Percentiles rank a stretch among this genome's conserved stretches.
phyloP scores from a whole-genome alignment of 2,329 filamentous ascomycete species.

The Aspergillus sclerotialis region DNA sequence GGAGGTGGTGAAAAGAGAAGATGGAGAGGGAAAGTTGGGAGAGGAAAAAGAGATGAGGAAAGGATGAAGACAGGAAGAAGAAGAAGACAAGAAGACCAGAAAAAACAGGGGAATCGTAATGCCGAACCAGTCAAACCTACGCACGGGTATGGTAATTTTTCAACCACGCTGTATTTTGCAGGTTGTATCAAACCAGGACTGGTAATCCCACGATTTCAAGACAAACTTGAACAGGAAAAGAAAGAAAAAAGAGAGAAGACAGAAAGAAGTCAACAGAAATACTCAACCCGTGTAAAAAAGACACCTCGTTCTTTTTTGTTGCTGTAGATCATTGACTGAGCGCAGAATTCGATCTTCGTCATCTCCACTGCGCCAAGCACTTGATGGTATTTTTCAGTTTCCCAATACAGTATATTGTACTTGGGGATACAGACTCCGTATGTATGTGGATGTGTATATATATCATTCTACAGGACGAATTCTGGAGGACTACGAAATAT shows the following conservation, averaged over 20 bases:
- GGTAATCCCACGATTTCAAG: background rate
- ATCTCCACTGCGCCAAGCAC: too few species aligned
- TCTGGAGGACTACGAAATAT: too few species aligned
- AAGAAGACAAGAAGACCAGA: slow-evolving; percentile 9
- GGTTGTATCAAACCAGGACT: too few species aligned
- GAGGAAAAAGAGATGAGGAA: slow-evolving; percentile 2
- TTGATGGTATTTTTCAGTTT: too few species aligned
- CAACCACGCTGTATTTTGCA: background rate
- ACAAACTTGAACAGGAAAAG: background rate
- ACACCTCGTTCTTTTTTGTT: background rate
- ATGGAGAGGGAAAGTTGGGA: background rate
- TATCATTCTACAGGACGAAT: too few species aligned
- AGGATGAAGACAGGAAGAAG: slow-evolving; percentile 9
- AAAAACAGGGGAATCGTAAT: background rate
- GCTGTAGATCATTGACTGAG: too few species aligned
- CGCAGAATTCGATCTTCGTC: too few species aligned
- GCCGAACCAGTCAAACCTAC: background rate
- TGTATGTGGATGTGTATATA: too few species aligned
- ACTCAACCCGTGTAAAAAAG: background rate
- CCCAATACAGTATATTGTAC: too few species aligned
- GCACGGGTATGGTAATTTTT: background rate
- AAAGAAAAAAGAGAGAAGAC: background rate
- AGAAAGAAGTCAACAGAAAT: background rate
- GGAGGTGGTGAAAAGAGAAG: background rate
- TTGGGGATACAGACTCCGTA: too few species aligned